phyloP scores from a whole-genome alignment of 257 asterid species.

The Schizonepeta tenuifolia region DNA sequence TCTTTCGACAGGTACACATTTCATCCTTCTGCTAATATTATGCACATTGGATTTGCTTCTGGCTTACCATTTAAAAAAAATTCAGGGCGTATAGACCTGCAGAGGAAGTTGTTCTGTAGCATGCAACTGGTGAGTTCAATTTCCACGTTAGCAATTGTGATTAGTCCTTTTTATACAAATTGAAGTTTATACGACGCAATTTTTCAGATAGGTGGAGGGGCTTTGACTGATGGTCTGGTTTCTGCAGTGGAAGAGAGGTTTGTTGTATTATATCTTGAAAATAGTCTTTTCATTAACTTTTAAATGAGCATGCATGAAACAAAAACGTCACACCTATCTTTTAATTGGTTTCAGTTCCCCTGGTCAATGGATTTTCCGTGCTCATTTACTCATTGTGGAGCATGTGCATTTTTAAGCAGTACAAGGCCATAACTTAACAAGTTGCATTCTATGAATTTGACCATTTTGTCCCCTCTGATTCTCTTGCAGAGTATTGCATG shows the following conservation, averaged over 20 bases:
- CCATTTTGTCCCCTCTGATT: constrained; percentile 17
- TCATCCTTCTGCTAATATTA: constrained; percentile 25
- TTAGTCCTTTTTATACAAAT: background rate
- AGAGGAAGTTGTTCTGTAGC: constrained; percentile 96
- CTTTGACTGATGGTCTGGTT: constrained; percentile 76
- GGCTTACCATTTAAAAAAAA: constrained; percentile 30
- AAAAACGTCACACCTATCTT: background rate
- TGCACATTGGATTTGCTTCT: constrained; percentile 30
- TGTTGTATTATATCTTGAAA: constrained; percentile 31
- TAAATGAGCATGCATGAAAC: constrained; percentile 12
- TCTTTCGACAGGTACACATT: constrained; percentile 70
- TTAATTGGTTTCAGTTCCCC: constrained; percentile 12
- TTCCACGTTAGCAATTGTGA: constrained; percentile 23
- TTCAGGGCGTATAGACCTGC: constrained; percentile 87
- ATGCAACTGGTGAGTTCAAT: constrained; percentile 85
- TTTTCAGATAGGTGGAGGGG: constrained; percentile 90
- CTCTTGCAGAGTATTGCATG: constrained; percentile 81
- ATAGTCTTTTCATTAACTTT: background rate
- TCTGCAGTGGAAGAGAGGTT: constrained; percentile 98
- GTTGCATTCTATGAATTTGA: constrained; percentile 16
- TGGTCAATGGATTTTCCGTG: constrained; percentile 15
- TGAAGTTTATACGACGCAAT: constrained; percentile 34
- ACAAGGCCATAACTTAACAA: constrained; percentile 4
- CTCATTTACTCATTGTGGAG: background rate
- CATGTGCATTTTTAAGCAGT: constrained; percentile 6